A percentile compares a stretch with the other conserved stretches of the same genome.
Evolutionary conservation across 164 flowering plant species (phyloP).

Genomic region (Vitis rupestris): DNA sequence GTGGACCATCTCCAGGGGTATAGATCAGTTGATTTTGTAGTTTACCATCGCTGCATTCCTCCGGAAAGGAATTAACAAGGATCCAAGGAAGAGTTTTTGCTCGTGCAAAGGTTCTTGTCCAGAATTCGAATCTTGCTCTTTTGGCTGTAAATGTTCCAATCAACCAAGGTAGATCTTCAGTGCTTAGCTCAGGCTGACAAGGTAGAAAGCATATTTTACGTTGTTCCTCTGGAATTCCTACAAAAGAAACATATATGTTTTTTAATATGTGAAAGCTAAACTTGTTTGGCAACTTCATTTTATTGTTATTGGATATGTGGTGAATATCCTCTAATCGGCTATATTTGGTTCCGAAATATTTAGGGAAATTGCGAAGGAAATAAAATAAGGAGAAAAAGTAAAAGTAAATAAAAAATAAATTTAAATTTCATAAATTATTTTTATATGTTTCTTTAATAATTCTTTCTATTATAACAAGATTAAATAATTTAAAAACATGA

Average conservation of each 20-base stretch:
- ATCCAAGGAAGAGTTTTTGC: constrained; percentile 45
- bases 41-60: constrained; percentile 15
- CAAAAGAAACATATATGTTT: not conserved
- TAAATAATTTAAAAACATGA: too few species aligned
- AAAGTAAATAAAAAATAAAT: too few species aligned
- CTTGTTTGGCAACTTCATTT: too few species aligned
- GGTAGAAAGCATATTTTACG: constrained; percentile 26
- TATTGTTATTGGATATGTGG: too few species aligned
- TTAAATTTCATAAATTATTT: too few species aligned
- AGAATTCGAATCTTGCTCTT: constrained; percentile 60
- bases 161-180: constrained; percentile 75
- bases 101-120: constrained; percentile 54
- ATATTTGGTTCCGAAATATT: too few species aligned
- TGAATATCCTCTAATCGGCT: too few species aligned
- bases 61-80: constrained; percentile 55
- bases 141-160: constrained; percentile 47
- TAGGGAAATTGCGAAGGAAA: too few species aligned
- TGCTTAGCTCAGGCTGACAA: constrained; percentile 34
- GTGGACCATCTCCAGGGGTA: constrained; percentile 3
- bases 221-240: constrained; percentile 50
- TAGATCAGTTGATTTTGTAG: not conserved
- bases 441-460: too few species aligned
- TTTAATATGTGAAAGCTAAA: not conserved
- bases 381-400: too few species aligned
- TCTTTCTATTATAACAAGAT: too few species aligned